Percentiles rank a stretch among this genome's conserved stretches.
Evolutionary conservation across 1,284 basidiomycete genomes (phyloP).

Genomic region (Melampsora occidentalis): DNA sequence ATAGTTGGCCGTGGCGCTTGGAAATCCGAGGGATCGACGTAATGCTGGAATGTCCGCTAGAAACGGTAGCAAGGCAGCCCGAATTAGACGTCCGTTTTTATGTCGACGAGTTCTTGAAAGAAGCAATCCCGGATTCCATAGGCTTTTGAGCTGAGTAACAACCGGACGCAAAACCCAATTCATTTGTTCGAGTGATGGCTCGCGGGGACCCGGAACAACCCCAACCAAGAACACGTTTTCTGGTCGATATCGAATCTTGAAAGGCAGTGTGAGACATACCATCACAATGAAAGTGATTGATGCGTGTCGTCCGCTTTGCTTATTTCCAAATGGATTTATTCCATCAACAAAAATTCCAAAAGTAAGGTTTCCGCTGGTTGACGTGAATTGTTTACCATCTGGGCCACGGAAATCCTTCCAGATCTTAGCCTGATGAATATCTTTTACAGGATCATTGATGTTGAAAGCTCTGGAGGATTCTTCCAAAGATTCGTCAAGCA

Average conservation of each 20-base stretch:
- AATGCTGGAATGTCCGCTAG: neutral
- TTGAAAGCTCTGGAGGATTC: neutral
- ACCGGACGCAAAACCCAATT: neutral
- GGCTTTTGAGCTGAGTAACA: neutral
- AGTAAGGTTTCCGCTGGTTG: neutral
- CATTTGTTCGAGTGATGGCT: slow-evolving; percentile 51
- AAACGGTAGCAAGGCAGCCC: neutral
- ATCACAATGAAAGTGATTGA: neutral
- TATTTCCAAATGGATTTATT: slow-evolving; percentile 10
- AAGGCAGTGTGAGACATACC: slow-evolving; percentile 34
- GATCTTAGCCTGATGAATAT: neutral
- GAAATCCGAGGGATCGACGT: neutral
- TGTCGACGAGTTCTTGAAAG: neutral
- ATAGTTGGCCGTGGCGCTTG: neutral
- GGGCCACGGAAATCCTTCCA: slow-evolving; percentile 3
- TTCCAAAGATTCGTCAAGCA: neutral
- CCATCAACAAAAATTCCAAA: slow-evolving; percentile 6
- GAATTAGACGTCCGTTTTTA: neutral
- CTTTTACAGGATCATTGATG: neutral
- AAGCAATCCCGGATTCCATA: neutral
- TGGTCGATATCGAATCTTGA: slow-evolving; percentile 40
- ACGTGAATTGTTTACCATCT: neutral
- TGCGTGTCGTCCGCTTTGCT: neutral
- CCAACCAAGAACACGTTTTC: slow-evolving; percentile 47
- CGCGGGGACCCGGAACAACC: slow-evolving; percentile 55